Conservation (phyloP, 148 eudicot species). For the Rhododendron griersonianum region DNA sequence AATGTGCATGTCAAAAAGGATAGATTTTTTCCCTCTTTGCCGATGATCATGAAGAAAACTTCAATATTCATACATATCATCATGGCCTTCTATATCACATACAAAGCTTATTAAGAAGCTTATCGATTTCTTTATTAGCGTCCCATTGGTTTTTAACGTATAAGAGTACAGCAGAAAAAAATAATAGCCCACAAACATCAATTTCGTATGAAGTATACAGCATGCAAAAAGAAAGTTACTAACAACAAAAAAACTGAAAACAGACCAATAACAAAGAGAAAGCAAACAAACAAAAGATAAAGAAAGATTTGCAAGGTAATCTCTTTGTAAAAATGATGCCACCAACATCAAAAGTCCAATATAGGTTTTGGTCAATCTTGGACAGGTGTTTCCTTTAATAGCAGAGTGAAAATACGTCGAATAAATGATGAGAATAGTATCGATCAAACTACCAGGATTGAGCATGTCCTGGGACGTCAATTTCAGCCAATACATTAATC, state of each 20-base stretch:
- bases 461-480: constrained; percentile 98
- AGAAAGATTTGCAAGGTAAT: constrained; percentile 3
- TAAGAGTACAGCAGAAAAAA: background rate
- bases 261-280: background rate
- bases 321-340: background rate
- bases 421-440: background rate
- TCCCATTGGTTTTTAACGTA: background rate
- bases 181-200: background rate
- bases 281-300: background rate
- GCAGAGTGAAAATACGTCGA: background rate
- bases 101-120: background rate
- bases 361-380: background rate
- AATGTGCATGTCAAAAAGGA: background rate
- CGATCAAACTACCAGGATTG: constrained; percentile 57
- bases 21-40: background rate
- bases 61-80: background rate
- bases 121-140: background rate
- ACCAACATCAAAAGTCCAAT: background rate
- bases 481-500: constrained; percentile 83
- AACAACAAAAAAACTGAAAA: background rate
- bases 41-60: background rate
- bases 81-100: background rate
- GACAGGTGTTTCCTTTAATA: background rate
- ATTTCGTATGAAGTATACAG: background rate
- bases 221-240: background rate